A percentile compares a stretch with the other conserved stretches of the same genome.
These are phyloP conservation scores for Pythium rhizo-oryzae DNA, from an alignment of 352 stramenopile species.

Conservation along the genomic window DNA sequence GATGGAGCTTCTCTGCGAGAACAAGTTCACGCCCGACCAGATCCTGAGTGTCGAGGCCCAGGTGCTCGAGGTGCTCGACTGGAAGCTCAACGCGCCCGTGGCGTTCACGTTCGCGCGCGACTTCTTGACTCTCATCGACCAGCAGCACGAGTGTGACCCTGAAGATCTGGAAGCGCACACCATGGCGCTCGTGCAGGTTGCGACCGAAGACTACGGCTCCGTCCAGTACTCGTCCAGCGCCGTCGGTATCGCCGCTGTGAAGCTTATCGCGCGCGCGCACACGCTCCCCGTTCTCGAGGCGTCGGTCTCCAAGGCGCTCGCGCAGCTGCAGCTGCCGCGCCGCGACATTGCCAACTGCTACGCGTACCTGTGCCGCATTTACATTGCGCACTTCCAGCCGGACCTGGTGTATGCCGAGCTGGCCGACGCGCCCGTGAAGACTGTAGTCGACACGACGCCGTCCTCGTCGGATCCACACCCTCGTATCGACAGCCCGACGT, in stretches of 20 bases:
- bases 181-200: slow-evolving; percentile 27
- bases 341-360: slow-evolving; percentile 13
- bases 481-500: slow-evolving; percentile 28
- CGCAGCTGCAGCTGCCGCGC: slow-evolving; percentile 19
- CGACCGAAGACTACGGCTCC: slow-evolving; percentile 25
- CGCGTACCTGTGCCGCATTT: slow-evolving; percentile 17
- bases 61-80: slow-evolving; percentile 56
- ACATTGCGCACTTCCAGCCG: slow-evolving; percentile 18
- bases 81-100: slow-evolving; percentile 71
- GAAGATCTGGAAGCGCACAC: slow-evolving; percentile 18
- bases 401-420: slow-evolving; percentile 11
- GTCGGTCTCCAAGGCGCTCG: slow-evolving; percentile 10
- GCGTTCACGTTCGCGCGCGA: slow-evolving; percentile 67
- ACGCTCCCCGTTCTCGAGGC: slow-evolving; percentile 9
- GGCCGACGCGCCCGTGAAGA: neutral
- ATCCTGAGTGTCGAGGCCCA: slow-evolving; percentile 63
- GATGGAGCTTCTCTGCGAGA: slow-evolving; percentile 73
- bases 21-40: slow-evolving; percentile 66
- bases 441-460: slow-evolving; percentile 1
- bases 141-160: slow-evolving; percentile 7
- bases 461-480: slow-evolving; percentile 5
- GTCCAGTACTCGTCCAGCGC: slow-evolving; percentile 17
- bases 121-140: slow-evolving; percentile 46
- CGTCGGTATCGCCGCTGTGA: slow-evolving; percentile 20
- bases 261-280: slow-evolving; percentile 20